These are phyloP conservation scores for Leccinum fibrillosum DNA, from an alignment of 768 basidiomycete genomes.

Conservation along the genomic window DNA sequence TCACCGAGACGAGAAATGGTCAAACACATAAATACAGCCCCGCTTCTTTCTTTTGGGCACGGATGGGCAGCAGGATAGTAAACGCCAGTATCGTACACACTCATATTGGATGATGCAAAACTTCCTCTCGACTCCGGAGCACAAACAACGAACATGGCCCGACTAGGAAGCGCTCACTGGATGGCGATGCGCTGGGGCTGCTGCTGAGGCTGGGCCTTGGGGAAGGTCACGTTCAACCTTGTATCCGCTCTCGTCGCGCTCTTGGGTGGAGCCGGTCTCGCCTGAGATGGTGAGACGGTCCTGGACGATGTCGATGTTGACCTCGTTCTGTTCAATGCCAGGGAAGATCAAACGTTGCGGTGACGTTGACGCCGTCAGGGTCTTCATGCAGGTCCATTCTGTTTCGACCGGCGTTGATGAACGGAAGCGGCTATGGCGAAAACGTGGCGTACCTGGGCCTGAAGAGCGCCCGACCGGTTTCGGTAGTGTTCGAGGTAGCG, in stretches of 20 bases:
- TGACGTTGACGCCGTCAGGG: conserved; percentile 44
- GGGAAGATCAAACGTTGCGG: conserved; percentile 25
- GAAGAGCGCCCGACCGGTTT: background rate
- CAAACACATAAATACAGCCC: no score
- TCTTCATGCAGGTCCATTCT: conserved; percentile 60
- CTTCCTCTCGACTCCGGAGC: no score
- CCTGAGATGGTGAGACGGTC: conserved; percentile 51
- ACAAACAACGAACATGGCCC: no score
- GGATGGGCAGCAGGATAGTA: no score
- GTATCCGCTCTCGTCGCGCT: conserved; percentile 30
- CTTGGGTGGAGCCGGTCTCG: conserved; percentile 34
- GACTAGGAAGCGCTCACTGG: no score
- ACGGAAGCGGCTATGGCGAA: background rate
- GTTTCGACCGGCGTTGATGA: background rate
- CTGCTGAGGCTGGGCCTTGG: no score
- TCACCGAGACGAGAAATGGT: no score
- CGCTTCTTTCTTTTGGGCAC: no score
- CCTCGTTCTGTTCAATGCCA: conserved; percentile 48
- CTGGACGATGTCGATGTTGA: conserved; percentile 50
- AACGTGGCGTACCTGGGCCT: background rate
- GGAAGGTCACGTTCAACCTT: no score
- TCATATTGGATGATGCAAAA: no score
- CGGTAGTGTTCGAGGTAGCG: background rate
- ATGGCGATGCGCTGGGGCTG: no score
- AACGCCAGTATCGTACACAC: no score